These are phyloP conservation scores for Echinochloa phyllopogon DNA, from an alignment of 176 grass and related monocot genomes.

Conservation along the genomic window DNA sequence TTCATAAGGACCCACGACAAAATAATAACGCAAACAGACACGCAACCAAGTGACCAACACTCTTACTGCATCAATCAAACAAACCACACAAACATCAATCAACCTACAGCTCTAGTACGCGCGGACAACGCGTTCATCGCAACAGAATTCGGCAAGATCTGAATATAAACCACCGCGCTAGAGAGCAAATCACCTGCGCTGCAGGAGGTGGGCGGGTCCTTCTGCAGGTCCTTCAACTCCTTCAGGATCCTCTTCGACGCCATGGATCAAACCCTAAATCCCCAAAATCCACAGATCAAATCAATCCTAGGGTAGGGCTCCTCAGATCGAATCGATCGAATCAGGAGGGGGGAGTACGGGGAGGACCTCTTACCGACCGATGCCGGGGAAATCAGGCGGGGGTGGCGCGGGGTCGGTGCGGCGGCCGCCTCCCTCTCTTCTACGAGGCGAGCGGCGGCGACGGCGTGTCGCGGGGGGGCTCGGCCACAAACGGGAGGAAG, in stretches of 20 bases:
- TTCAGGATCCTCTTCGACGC: constrained; percentile 93
- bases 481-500: constrained; percentile 40
- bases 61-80: neutral
- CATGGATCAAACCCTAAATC: constrained; percentile 73
- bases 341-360: no score
- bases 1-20: neutral
- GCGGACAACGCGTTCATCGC: neutral
- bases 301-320: neutral
- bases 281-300: constrained; percentile 45
- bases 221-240: constrained; percentile 92
- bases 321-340: constrained; percentile 5
- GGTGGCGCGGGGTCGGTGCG: constrained; percentile 1
- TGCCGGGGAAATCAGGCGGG: neutral
- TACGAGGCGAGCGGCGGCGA: constrained; percentile 34
- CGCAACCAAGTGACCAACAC: neutral
- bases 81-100: neutral
- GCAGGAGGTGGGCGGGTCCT: constrained; percentile 85
- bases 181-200: constrained; percentile 70
- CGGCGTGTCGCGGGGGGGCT: constrained; percentile 20
- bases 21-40: neutral
- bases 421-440: constrained; percentile 40
- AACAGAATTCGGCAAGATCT: constrained; percentile 49
- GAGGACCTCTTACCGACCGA: constrained; percentile 47
- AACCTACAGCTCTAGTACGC: neutral
- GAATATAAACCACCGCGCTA: neutral